A percentile compares a stretch with the other conserved stretches of the same genome.
Evolutionary conservation across 2,329 filamentous ascomycete genomes (phyloP).

Genomic region (Fusarium multiceps): DNA sequence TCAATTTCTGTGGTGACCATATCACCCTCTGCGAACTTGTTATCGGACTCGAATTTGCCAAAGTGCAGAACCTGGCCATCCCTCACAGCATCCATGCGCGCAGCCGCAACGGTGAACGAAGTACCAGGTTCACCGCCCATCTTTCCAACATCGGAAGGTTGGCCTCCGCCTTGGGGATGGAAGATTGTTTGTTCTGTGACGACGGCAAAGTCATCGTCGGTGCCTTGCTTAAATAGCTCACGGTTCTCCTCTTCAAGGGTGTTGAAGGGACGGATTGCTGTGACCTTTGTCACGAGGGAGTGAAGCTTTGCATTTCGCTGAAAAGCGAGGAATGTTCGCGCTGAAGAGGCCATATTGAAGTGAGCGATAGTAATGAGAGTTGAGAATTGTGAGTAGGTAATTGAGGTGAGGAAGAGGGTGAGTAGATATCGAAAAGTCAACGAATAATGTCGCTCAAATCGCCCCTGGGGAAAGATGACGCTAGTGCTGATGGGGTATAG

Average conservation of each 20-base stretch:
- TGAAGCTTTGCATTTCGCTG: slow-evolving; percentile 58
- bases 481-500: not conserved
- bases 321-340: slow-evolving; percentile 53
- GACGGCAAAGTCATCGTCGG: slow-evolving; percentile 65
- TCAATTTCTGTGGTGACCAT: slow-evolving; percentile 69
- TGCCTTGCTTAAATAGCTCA: slow-evolving; percentile 67
- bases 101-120: slow-evolving; percentile 65
- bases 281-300: slow-evolving; percentile 57
- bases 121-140: slow-evolving; percentile 55
- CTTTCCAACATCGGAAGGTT: slow-evolving; percentile 73
- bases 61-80: slow-evolving; percentile 73
- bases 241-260: slow-evolving; percentile 63
- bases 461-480: not conserved
- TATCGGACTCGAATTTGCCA: slow-evolving; percentile 61
- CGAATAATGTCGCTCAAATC: not conserved
- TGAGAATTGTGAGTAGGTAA: not conserved
- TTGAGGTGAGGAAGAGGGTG: not conserved
- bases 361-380: too few relatives aligned
- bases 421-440: not conserved
- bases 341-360: slow-evolving; percentile 32
- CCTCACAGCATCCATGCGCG: slow-evolving; percentile 63
- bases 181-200: slow-evolving; percentile 76
- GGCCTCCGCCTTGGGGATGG: slow-evolving; percentile 79
- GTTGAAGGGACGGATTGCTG: slow-evolving; percentile 60
- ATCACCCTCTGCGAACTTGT: slow-evolving; percentile 55